Conservation (phyloP, 192 early-diverging fungal species). For the Backusella liffmaniae region DNA sequence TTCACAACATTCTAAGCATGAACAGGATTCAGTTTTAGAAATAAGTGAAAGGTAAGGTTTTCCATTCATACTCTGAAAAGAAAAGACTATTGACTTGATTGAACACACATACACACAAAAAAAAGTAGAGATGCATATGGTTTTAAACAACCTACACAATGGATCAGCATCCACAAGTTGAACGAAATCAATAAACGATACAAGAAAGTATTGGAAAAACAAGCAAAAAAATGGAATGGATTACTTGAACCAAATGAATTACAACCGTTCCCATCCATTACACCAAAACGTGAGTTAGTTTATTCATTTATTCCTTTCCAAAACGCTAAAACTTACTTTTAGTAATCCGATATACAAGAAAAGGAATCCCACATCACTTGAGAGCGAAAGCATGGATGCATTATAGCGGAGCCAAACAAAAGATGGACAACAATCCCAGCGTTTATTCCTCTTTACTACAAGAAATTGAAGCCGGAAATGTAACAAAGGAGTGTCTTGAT, state of each 20-base stretch:
- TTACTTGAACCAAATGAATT: constrained; percentile 44
- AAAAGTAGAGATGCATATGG: constrained; percentile 57
- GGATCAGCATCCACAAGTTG: constrained; percentile 48
- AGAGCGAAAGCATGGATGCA: constrained; percentile 67
- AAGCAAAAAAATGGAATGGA: constrained; percentile 47
- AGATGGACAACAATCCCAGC: constrained; percentile 51
- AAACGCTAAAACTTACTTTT: constrained; percentile 21
- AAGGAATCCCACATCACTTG: constrained; percentile 68
- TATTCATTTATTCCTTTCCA: background rate
- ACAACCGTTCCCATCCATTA: constrained; percentile 42
- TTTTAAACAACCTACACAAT: constrained; percentile 50
- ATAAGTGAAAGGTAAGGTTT: background rate
- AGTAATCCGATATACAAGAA: constrained; percentile 68
- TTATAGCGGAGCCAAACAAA: constrained; percentile 70
- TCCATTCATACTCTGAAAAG: background rate
- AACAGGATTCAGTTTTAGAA: background rate
- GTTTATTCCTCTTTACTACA: constrained; percentile 53
- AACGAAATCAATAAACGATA: constrained; percentile 49
- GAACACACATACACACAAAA: background rate
- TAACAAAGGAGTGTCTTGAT: constrained; percentile 62
- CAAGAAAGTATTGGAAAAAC: constrained; percentile 45
- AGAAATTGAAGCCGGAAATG: constrained; percentile 41
- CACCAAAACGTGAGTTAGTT: constrained; percentile 43
- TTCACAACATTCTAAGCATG: background rate
- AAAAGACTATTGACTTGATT: background rate